A percentile compares a stretch with the other conserved stretches of the same genome.
These are phyloP conservation scores for Xylaria curta DNA, from an alignment of 495 filamentous ascomycete genomes.

Conservation along the genomic window DNA sequence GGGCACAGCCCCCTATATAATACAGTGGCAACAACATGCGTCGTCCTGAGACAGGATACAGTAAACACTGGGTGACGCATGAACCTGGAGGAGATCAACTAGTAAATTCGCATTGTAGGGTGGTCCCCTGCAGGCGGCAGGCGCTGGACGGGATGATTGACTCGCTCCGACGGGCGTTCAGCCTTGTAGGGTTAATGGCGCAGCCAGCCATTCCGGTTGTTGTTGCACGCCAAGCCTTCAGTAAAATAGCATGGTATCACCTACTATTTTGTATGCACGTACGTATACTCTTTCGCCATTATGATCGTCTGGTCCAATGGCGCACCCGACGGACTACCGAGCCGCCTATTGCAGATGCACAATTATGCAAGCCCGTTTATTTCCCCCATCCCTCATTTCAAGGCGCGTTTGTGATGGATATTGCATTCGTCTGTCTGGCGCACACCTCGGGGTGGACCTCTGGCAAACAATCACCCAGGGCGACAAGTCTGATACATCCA, in stretches of 20 bases:
- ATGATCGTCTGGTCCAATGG: conserved; percentile 8
- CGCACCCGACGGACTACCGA: conserved; percentile 11
- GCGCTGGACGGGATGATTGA: neutral
- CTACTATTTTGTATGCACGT: neutral
- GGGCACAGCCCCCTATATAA: conserved; percentile 6
- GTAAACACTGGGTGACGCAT: neutral
- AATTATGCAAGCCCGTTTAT: neutral
- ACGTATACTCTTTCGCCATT: neutral
- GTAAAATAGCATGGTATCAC: neutral
- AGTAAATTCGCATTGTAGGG: neutral
- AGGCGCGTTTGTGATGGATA: neutral
- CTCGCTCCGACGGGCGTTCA: conserved; percentile 19
- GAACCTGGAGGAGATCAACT: neutral
- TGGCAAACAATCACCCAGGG: neutral
- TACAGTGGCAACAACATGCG: conserved; percentile 13
- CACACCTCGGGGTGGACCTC: conserved; percentile 5
- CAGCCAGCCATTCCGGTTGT: conserved; percentile 1
- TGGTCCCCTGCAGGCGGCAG: conserved; percentile 13
- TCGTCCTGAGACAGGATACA: neutral
- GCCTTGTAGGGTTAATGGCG: conserved; percentile 26
- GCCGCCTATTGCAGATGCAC: conserved; percentile 9
- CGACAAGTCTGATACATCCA: neutral
- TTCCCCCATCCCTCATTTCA: neutral
- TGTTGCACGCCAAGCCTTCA: conserved; percentile 23
- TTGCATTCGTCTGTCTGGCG: neutral